These are phyloP conservation scores for Chalaropsis ovoidea DNA, from an alignment of 2,329 filamentous ascomycete genomes.

Conservation along the genomic window DNA sequence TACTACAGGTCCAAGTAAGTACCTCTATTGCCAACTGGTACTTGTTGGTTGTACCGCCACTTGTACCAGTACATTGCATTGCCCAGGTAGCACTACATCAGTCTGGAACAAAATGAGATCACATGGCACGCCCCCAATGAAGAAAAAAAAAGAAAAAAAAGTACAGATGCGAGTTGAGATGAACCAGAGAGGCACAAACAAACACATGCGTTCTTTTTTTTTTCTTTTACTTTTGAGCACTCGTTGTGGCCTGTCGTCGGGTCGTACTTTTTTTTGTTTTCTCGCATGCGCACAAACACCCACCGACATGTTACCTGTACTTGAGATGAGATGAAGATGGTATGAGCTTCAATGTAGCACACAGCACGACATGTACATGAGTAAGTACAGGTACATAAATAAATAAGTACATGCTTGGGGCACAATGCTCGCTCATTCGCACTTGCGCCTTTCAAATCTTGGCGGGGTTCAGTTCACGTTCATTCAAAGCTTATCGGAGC, in stretches of 20 bases:
- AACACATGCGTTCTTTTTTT: background rate
- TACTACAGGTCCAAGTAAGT: background rate
- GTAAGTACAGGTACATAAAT: background rate
- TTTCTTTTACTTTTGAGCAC: background rate
- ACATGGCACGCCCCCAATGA: background rate
- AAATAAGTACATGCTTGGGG: too few relatives aligned
- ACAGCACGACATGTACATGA: background rate
- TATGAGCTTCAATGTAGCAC: background rate
- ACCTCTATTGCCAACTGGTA: background rate
- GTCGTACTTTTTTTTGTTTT: background rate
- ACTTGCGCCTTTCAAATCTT: background rate
- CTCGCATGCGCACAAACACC: background rate
- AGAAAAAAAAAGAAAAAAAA: background rate
- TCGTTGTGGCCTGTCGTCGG: too few relatives aligned
- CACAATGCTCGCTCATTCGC: too few relatives aligned
- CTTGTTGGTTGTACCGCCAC: background rate
- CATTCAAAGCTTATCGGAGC: background rate
- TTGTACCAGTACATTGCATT: background rate
- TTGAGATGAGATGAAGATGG: background rate
- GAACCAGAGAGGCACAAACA: background rate
- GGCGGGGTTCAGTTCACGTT: background rate
- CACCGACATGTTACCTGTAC: background rate
- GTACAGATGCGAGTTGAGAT: background rate
- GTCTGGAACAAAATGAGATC: background rate
- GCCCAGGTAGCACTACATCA: background rate